These are phyloP conservation scores for Dendrobium nobile DNA, from an alignment of 106 monocot genomes.

Conservation along the genomic window DNA sequence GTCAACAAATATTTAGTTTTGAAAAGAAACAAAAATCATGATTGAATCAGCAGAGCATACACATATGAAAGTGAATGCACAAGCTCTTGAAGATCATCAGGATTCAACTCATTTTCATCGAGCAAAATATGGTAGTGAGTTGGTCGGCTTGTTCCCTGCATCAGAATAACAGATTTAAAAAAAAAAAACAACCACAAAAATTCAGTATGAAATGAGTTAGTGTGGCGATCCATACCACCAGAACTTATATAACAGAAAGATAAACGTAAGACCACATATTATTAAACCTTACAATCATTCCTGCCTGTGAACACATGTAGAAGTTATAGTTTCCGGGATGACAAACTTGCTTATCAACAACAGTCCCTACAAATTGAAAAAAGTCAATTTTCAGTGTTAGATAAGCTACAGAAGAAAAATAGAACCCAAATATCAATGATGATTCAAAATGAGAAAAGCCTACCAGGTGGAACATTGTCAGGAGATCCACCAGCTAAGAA, in stretches of 20 bases:
- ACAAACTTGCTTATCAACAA: slow-evolving; percentile 77
- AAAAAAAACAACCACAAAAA: background rate
- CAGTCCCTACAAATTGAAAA: slow-evolving; percentile 48
- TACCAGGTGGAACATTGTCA: slow-evolving; percentile 89
- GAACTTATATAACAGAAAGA: background rate
- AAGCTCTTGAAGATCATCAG: slow-evolving; percentile 85
- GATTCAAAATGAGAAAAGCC: background rate
- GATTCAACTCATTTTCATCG: slow-evolving; percentile 67
- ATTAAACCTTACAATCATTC: slow-evolving; percentile 67
- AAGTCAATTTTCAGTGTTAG: background rate
- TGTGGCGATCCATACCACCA: background rate
- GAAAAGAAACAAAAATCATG: background rate
- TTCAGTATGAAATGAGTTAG: background rate
- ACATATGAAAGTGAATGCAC: slow-evolving; percentile 93
- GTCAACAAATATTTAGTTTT: background rate
- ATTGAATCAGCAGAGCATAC: slow-evolving; percentile 33
- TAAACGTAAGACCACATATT: background rate
- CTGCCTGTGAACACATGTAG: slow-evolving; percentile 88
- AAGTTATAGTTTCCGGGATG: slow-evolving; percentile 88
- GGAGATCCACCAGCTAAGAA: slow-evolving; percentile 40
- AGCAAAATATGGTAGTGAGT: slow-evolving; percentile 86
- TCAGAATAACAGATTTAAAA: background rate
- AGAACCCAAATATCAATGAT: background rate
- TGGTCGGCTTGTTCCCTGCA: slow-evolving; percentile 79
- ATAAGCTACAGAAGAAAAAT: background rate